phyloP scores from a whole-genome alignment of 2,329 filamentous ascomycete species.

The Aspergillus awamori region DNA sequence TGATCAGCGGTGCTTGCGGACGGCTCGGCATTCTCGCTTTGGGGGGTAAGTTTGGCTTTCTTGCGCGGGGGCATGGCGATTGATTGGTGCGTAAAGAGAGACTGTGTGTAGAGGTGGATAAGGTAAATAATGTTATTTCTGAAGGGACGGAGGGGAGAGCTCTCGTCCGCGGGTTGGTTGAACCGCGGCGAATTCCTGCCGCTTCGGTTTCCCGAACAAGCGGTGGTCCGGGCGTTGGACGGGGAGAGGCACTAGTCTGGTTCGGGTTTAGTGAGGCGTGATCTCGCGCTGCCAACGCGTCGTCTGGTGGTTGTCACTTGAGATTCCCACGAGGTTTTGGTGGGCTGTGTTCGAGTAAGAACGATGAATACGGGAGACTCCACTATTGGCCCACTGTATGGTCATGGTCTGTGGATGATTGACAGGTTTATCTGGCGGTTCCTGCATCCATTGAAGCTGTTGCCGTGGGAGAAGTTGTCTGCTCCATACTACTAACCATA shows the following conservation, averaged over 20 bases:
- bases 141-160: background rate
- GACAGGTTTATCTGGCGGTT: constrained; percentile 42
- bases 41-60: constrained; percentile 56
- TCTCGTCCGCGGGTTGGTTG: background rate
- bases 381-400: constrained; percentile 37
- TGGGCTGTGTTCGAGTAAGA: background rate
- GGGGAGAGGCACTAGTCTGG: constrained; percentile 15
- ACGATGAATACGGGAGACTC: constrained; percentile 33
- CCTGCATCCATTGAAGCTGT: constrained; percentile 40
- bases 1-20: constrained; percentile 36
- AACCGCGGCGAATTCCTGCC: background rate
- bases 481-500: constrained; percentile 27
- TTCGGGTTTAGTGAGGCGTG: constrained; percentile 23
- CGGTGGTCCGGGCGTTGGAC: constrained; percentile 30
- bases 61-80: constrained; percentile 57
- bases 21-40: constrained; percentile 31
- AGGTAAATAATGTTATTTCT: background rate
- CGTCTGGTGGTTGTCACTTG: constrained; percentile 11
- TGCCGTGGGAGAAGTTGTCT: constrained; percentile 39
- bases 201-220: constrained; percentile 30
- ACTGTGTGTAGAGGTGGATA: background rate
- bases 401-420: constrained; percentile 41
- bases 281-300: constrained; percentile 29
- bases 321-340: constrained; percentile 10
- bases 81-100: background rate